phyloP scores from a whole-genome alignment of 805 yeast genomes.

The Sungouiella thailandica region DNA sequence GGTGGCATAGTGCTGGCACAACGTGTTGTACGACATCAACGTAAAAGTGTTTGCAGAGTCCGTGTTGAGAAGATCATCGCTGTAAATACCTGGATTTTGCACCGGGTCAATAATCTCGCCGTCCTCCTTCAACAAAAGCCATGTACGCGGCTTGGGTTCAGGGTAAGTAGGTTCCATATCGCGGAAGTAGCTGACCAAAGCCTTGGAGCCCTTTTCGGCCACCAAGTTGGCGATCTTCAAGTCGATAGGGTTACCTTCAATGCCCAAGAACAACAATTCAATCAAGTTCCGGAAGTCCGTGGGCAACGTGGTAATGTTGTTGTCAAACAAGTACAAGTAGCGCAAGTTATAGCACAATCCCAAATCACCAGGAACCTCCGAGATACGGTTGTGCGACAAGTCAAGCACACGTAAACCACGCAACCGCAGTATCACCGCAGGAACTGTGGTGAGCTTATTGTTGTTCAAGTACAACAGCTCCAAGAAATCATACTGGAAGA shows the following conservation, averaged over 20 bases:
- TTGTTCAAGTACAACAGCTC: slow-evolving; percentile 86
- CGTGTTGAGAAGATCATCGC: slow-evolving; percentile 22
- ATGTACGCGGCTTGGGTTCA: slow-evolving; percentile 71
- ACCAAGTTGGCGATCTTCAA: slow-evolving; percentile 58
- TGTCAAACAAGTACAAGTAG: slow-evolving; percentile 84
- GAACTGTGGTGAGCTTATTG: slow-evolving; percentile 66
- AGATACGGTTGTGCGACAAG: slow-evolving; percentile 70
- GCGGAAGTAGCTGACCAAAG: slow-evolving; percentile 72
- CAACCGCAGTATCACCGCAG: slow-evolving; percentile 62
- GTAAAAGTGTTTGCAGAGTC: slow-evolving; percentile 49
- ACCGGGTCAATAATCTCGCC: slow-evolving; percentile 51
- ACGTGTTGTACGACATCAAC: slow-evolving; percentile 79
- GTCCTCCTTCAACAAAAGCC: slow-evolving; percentile 76
- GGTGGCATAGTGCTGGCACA: slow-evolving; percentile 95
- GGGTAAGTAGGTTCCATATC: slow-evolving; percentile 70
- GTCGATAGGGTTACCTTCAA: slow-evolving; percentile 89
- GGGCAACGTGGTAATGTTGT: slow-evolving; percentile 71
- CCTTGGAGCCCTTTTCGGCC: slow-evolving; percentile 80
- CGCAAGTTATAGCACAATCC: slow-evolving; percentile 79
- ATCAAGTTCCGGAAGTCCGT: slow-evolving; percentile 79
- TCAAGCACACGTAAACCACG: slow-evolving; percentile 77
- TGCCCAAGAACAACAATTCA: slow-evolving; percentile 81
- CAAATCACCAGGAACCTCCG: slow-evolving; percentile 73
- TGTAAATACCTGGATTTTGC: slow-evolving; percentile 27
- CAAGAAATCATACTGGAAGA: slow-evolving; percentile 78